Evolutionary conservation across 768 basidiomycete genomes (phyloP), one percentile per base, ranked within the genome.

Genomic region (Krasilnikovozyma curviuscula): DNA sequence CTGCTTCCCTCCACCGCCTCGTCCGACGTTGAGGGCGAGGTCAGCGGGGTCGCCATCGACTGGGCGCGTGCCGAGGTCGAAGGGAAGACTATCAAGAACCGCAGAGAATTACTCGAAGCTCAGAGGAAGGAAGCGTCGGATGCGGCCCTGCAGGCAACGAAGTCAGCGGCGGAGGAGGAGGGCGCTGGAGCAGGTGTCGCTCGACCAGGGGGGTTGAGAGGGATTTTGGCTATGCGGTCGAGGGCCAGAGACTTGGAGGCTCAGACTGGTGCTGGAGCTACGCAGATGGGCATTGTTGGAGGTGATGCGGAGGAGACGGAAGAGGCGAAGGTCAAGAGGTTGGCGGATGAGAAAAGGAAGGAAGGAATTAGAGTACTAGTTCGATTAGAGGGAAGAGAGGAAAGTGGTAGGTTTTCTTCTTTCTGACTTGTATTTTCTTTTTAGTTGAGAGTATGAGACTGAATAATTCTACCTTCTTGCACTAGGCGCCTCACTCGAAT

Each of bases 311-410:
- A 64, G 28, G 70, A 68, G 16, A 71, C 73, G 19, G 70, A 73
- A 37, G 40, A 43, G 23, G 25, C 24, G 10, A 51, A 48, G 9
- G 56, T 44, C 18, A 50, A 57, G 30, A 55, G 58, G 40, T 54
- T 57, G 30, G 38, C 46, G 19, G 67, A 66, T 10, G 47, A 10
- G 21, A 6, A 32, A 19, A 5, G 40, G 31, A 18, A 41, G 33
- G 68, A 77, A 44, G 84, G 83, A 12, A 78, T 89, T 29, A 73
- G 77, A 52, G 73, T 83, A 16, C 73, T 76, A 18, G 89, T 95
- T 55, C 71, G 75, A 25, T 70, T 93, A 31, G 79, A 78, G 18
- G 88, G 84, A 4, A 67, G 89, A 25, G 83, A 86, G 48, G 77
- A 76, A 40, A 72, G 78, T 29, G 81, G 79, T 50, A 70, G 71